phyloP scores from a whole-genome alignment of 345 rosid genomes.

The Eucalyptus regnans region DNA sequence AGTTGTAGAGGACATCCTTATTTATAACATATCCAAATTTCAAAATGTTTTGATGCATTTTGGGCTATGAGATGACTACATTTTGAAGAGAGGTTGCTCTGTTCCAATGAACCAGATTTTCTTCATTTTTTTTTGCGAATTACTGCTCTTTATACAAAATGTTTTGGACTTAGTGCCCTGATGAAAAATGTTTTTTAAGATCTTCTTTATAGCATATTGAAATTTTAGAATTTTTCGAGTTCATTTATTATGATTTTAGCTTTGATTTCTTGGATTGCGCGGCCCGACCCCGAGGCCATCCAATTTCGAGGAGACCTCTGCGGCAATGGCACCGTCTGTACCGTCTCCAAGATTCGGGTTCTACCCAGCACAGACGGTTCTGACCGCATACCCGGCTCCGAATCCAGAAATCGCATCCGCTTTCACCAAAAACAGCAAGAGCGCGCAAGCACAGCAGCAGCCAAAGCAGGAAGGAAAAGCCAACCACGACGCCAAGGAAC shows the following conservation, averaged over 20 bases:
- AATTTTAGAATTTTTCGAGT: too few species aligned
- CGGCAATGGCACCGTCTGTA: not conserved
- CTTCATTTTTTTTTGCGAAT: too few species aligned
- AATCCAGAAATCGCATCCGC: conserved; percentile 63
- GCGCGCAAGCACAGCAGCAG: conserved; percentile 2
- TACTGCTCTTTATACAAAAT: too few species aligned
- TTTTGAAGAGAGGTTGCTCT: too few species aligned
- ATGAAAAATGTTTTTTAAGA: not conserved
- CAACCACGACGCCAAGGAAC: conserved; percentile 74
- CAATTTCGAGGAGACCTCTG: conserved; percentile 55
- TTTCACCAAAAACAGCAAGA: conserved; percentile 1
- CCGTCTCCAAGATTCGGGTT: conserved; percentile 79
- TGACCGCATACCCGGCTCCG: conserved; percentile 61
- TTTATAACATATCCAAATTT: too few species aligned
- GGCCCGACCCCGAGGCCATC: conserved; percentile 84
- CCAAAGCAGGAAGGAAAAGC: conserved; percentile 18
- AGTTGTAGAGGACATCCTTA: too few species aligned
- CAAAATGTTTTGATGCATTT: too few species aligned
- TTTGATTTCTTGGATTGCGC: conserved; percentile 12
- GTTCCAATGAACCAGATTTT: too few species aligned
- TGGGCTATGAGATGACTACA: too few species aligned
- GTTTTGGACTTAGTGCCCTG: too few species aligned
- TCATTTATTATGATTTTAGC: too few species aligned
- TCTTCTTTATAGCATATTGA: too few species aligned
- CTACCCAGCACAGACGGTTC: conserved; percentile 47